A percentile compares a stretch with the other conserved stretches of the same genome.
These are phyloP conservation scores for Mycena haematopus DNA, from an alignment of 768 basidiomycete species.

Conservation along the genomic window DNA sequence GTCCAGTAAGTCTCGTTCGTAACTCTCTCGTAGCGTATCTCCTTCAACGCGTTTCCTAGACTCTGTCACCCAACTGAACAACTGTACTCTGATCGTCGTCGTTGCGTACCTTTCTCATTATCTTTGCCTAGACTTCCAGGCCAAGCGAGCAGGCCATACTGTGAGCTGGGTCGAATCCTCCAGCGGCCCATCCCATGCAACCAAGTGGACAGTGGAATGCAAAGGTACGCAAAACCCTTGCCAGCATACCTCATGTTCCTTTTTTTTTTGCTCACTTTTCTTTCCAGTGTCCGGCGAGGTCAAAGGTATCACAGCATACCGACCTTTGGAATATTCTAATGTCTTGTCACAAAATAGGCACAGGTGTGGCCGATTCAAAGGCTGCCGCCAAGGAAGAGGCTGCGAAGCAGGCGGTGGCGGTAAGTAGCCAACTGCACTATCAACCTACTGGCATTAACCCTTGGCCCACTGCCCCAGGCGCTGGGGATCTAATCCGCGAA, in stretches of 20 bases:
- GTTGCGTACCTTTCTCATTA: not conserved
- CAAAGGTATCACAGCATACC: constrained; percentile 10
- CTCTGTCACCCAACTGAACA: constrained; percentile 38
- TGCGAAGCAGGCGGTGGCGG: constrained; percentile 50
- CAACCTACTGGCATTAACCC: not conserved
- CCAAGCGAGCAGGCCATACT: constrained; percentile 34
- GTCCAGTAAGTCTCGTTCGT: constrained; percentile 11
- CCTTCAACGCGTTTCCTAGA: constrained; percentile 29
- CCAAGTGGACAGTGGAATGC: constrained; percentile 60
- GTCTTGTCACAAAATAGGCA: constrained; percentile 50
- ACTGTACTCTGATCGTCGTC: constrained; percentile 12
- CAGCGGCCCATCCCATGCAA: constrained; percentile 49
- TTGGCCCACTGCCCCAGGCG: constrained; percentile 4
- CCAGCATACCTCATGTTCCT: not conserved
- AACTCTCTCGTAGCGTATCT: not conserved
- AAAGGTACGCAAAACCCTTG: constrained; percentile 52
- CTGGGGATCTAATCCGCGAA: constrained; percentile 4
- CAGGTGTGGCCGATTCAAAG: constrained; percentile 51
- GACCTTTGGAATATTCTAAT: constrained; percentile 7
- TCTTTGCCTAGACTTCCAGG: constrained; percentile 44
- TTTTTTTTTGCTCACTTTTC: not conserved
- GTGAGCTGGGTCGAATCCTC: constrained; percentile 49
- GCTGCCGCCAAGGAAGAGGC: constrained; percentile 55
- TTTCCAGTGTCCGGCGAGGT: constrained; percentile 23
- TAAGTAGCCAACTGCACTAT: constrained; percentile 27